phyloP scores from a whole-genome alignment of 495 filamentous ascomycete species.

The Tuber melanosporum region DNA sequence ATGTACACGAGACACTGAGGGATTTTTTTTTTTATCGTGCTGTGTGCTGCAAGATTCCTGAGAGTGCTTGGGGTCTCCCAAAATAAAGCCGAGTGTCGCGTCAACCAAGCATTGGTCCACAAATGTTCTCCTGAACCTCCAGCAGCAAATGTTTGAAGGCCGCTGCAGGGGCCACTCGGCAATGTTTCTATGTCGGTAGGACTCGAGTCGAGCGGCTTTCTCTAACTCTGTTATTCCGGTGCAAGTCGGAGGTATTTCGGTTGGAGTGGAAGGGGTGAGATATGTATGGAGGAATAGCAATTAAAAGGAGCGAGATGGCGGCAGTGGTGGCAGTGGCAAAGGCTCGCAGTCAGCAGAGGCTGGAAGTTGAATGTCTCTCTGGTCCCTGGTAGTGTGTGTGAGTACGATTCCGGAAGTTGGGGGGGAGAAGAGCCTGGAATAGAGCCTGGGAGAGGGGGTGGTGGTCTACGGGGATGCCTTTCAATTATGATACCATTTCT shows the following conservation, averaged over 20 bases:
- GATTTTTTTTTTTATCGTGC: slow-evolving; percentile 35
- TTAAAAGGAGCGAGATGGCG: background rate
- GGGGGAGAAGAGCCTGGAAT: background rate
- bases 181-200: slow-evolving; percentile 30
- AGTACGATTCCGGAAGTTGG: background rate
- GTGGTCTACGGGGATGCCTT: background rate
- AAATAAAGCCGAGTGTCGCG: slow-evolving; percentile 37
- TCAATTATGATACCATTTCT: background rate
- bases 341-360: background rate
- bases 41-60: slow-evolving; percentile 33
- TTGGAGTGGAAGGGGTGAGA: background rate
- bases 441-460: background rate
- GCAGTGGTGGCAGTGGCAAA: background rate
- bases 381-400: background rate
- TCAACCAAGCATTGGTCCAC: slow-evolving; percentile 38
- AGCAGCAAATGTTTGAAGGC: slow-evolving; percentile 26
- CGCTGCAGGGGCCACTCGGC: slow-evolving; percentile 32
- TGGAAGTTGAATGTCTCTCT: background rate
- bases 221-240: slow-evolving; percentile 15
- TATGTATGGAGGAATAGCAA: background rate
- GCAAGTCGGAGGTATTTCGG: slow-evolving; percentile 4
- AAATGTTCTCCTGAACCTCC: slow-evolving; percentile 25
- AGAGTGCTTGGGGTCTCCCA: slow-evolving; percentile 12
- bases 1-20: slow-evolving; percentile 37
- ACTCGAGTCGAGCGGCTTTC: slow-evolving; percentile 20